Conservation (phyloP, 345 rosid genomes). For the Salix arbutifolia region DNA sequence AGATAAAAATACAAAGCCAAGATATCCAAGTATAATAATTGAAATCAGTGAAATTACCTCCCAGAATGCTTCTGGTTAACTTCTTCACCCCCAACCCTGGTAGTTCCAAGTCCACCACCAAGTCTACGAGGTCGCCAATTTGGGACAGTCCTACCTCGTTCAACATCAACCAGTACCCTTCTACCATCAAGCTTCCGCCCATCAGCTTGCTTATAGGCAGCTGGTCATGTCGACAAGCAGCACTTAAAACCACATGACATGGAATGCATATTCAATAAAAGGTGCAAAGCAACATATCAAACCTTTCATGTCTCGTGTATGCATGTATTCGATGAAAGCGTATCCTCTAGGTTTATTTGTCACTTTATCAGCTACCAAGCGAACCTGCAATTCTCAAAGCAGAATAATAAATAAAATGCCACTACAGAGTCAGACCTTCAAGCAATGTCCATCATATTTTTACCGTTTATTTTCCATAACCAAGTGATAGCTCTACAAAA, state of each 20-base stretch:
- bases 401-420: slow-evolving; percentile 32
- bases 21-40: neutral
- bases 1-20: neutral
- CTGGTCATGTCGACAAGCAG: slow-evolving; percentile 33
- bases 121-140: slow-evolving; percentile 99
- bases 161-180: slow-evolving; percentile 98
- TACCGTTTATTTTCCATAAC: slow-evolving; percentile 19
- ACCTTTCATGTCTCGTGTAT: slow-evolving; percentile 99
- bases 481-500: slow-evolving; percentile 29
- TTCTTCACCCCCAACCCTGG: slow-evolving; percentile 85
- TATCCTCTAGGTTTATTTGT: slow-evolving; percentile 91
- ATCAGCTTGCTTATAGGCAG: slow-evolving; percentile 99
- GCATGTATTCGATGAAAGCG: slow-evolving; percentile 90
- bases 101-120: slow-evolving; percentile 99
- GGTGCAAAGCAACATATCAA: neutral
- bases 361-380: slow-evolving; percentile 62
- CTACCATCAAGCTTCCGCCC: slow-evolving; percentile 96
- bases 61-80: slow-evolving; percentile 47
- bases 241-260: neutral
- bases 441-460: neutral
- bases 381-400: slow-evolving; percentile 56
- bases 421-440: neutral
- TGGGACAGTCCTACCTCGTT: slow-evolving; percentile 98
- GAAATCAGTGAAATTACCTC: slow-evolving; percentile 24
- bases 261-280: neutral